Evolutionary conservation across 1,284 basidiomycete genomes (phyloP).

Genomic region (Moesziomyces sp.): DNA sequence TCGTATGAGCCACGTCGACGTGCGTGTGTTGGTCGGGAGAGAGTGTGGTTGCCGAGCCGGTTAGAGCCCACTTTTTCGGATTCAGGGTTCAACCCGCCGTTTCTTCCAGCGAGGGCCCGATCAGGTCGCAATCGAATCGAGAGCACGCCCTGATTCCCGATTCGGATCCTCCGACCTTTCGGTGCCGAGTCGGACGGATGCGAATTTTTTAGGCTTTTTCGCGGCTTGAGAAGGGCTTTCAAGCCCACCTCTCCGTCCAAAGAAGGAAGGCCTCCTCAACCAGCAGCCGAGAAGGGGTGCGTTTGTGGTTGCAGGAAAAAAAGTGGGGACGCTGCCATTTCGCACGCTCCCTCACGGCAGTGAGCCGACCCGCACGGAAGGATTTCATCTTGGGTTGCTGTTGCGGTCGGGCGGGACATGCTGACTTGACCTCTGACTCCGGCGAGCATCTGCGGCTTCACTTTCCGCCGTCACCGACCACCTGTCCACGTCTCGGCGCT

Average conservation of each 20-base stretch:
- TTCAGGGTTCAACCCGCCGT: background rate
- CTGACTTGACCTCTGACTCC: background rate
- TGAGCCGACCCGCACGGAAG: background rate
- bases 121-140: background rate
- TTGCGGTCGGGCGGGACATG: background rate
- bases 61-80: background rate
- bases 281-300: background rate
- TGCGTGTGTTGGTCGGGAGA: no score
- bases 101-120: constrained; percentile 3
- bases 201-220: background rate
- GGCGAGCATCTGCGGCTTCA: background rate
- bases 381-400: background rate
- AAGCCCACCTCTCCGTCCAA: background rate
- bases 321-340: no score
- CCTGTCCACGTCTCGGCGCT: constrained; percentile 1
- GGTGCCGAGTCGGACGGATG: background rate
- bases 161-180: background rate
- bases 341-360: no score
- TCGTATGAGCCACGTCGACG: background rate
- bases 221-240: background rate
- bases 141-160: background rate
- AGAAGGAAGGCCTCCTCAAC: background rate
- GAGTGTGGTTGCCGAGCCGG: no score
- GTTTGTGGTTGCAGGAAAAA: no score
- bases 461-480: background rate